Evolutionary conservation across 1,284 basidiomycete genomes (phyloP), one percentile per base, ranked within the genome.

Genomic region (Cystobasidium pallidum): DNA sequence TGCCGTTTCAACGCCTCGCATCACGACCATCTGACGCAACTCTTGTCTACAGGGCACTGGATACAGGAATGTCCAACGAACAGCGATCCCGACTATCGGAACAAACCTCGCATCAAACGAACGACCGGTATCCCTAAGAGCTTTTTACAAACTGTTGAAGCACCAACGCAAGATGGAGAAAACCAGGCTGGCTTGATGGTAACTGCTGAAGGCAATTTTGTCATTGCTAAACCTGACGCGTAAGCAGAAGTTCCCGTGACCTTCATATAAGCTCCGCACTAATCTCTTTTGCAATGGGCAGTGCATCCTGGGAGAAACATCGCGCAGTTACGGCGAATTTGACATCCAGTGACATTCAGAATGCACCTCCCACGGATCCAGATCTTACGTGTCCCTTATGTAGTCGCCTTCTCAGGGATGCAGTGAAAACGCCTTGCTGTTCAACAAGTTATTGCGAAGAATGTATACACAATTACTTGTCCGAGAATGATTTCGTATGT

Each of bases 61-160:
- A 99, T 99, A 76, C 95, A 99, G 81, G 92, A 96, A 76, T 99
- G 96, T 80, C 96, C 96, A 0, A 96, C 93, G 2, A 98, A 98
- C 80, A 93, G 91, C 77, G 92, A 99, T 80, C 89, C 91, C 43
- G 92, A 94, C 41, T 96, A 89, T 76, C 92, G 96, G 81, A 91
- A 98, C 78, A 86, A 91, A 73, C 95, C 95, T 65, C 89, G 94
- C 34, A 94, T 98, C 81, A 98, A 98, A 80, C 88, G 96, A 66
- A 98, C 96, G 2, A 99, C 96, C 3, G 96, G 96, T 83, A 80
- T 80, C 47, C 96, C 96, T 10, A 88, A 94, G 75, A 95, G 91
- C 79, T 97, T 99, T 87, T 84, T 99, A 66, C 95, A 96, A 82
- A 91, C 93, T 1, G 93, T 99, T 26, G 94, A 97, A 75, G 90